phyloP scores from a whole-genome alignment of 1,284 basidiomycete species.

The Melampsora larici-populina region DNA sequence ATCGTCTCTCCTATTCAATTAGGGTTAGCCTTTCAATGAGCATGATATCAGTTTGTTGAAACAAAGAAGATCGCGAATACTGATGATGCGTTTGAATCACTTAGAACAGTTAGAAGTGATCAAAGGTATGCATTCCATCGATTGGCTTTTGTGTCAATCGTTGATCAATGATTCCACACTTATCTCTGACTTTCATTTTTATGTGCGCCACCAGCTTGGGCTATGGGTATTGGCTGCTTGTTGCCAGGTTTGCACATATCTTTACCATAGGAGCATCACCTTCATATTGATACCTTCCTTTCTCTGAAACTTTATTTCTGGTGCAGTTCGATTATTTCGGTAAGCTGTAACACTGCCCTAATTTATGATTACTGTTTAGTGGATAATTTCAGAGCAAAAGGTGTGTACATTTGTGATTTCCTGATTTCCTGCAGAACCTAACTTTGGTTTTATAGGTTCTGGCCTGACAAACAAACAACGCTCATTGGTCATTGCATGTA shows the following conservation, averaged over 20 bases:
- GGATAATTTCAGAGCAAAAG: constrained; percentile 35
- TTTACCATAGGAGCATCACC: neutral
- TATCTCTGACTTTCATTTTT: neutral
- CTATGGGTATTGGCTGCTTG: constrained; percentile 28
- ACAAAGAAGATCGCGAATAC: neutral
- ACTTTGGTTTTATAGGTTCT: constrained; percentile 4
- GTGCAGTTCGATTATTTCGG: constrained; percentile 14
- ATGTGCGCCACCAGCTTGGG: neutral
- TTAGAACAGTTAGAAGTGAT: neutral
- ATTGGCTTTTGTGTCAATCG: neutral
- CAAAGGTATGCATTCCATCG: neutral
- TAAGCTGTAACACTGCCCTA: constrained; percentile 12
- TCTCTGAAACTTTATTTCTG: neutral
- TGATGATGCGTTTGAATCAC: neutral
- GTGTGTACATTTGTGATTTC: neutral
- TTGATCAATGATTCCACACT: too few relatives aligned
- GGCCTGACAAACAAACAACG: constrained; percentile 43
- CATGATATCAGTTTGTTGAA: too few relatives aligned
- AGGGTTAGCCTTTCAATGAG: neutral
- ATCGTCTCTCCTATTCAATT: constrained; percentile 4
- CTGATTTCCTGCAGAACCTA: neutral
- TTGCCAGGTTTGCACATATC: constrained; percentile 19
- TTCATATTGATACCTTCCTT: neutral
- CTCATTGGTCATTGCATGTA: constrained; percentile 25
- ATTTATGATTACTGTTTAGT: constrained; percentile 30